Evolutionary conservation across 768 basidiomycete species (phyloP), one percentile per base, ranked within the genome.

Genomic region (Postia placenta): DNA sequence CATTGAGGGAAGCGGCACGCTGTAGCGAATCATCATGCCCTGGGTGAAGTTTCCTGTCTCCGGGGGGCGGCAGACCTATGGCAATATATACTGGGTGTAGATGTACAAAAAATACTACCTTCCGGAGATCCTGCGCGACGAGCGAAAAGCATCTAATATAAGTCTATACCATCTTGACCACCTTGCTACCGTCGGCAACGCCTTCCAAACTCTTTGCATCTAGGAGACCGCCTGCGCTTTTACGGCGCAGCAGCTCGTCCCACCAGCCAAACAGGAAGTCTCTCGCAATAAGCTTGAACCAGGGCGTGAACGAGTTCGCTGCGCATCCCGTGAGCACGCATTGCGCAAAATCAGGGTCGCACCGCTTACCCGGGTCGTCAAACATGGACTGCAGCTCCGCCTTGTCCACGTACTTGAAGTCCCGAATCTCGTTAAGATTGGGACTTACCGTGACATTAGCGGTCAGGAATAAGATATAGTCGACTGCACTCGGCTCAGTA

Each of bases 221-320:
- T 9, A 91, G 73, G 20, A 74, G 71, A 6, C 86, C 87, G 15
- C 80, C 60, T 11, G 51, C 55, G 52, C 72, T 71, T 62, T 72
- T 80, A 30, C 87, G 81, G 47, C 70, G 71, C 53, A 86, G 60
- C 37, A 99, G 80, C 52, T 87, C 85, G 60, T 96, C 92, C 96
- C 96, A 99, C 96, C 96, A 99, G 20, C 89, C 91, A 63, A 94
- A 98, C 37, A 99, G 75, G 68, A 95, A 95, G 64, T 97, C 92
- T 3, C 93, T 81, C 2, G 92, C 93, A 61, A 99, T 98, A 24
- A 98, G 82, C 67, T 93, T 91, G 81, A 99, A 99, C 96, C 96
- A 99, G 0, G 96, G 96, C 5, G 96, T 99, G 67, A 99, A 99
- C 2, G 78, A 80, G 65, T 90, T 90, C 49, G 68, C 92, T 95